Evolutionary conservation across 768 basidiomycete genomes (phyloP).

Genomic region (Imleria badia): DNA sequence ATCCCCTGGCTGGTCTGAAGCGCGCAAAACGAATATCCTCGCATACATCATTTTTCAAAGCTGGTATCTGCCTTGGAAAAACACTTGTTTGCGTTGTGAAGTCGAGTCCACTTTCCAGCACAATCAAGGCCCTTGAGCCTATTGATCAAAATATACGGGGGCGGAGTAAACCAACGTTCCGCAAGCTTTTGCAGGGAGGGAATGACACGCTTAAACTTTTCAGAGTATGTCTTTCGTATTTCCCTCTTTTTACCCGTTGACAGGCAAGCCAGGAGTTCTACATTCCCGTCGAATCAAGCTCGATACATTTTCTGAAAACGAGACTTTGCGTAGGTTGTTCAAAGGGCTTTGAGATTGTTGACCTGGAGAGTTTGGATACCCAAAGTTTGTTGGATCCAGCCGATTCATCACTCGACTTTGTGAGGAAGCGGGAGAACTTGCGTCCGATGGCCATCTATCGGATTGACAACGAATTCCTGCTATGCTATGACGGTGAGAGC

Average conservation of each 20-base stretch:
- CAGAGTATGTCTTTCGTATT: constrained; percentile 53
- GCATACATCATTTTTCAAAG: constrained; percentile 98
- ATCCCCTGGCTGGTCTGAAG: constrained; percentile 88
- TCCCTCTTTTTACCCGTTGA: not conserved
- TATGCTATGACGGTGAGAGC: constrained; percentile 92
- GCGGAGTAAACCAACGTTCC: constrained; percentile 86
- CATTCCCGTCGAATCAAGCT: constrained; percentile 95
- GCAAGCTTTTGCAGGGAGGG: constrained; percentile 89
- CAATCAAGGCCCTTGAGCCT: constrained; percentile 96
- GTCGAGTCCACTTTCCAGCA: constrained; percentile 90
- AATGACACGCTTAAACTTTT: constrained; percentile 92
- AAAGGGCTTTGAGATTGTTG: constrained; percentile 97
- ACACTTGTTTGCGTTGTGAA: constrained; percentile 97
- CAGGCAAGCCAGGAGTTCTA: constrained; percentile 79
- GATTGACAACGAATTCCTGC: constrained; percentile 92
- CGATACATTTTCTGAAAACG: constrained; percentile 96
- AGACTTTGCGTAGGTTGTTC: constrained; percentile 97
- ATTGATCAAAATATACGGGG: constrained; percentile 86
- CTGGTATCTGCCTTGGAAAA: constrained; percentile 86
- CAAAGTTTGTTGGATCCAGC: constrained; percentile 93
- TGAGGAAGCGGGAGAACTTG: constrained; percentile 83
- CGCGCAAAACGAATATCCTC: constrained; percentile 94
- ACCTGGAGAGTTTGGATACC: constrained; percentile 94
- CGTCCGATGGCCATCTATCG: constrained; percentile 96
- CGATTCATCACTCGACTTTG: constrained; percentile 90